Evolutionary conservation across 768 basidiomycete species (phyloP), one percentile per base, ranked within the genome.

Genomic region (Lactifluus piperatus): DNA sequence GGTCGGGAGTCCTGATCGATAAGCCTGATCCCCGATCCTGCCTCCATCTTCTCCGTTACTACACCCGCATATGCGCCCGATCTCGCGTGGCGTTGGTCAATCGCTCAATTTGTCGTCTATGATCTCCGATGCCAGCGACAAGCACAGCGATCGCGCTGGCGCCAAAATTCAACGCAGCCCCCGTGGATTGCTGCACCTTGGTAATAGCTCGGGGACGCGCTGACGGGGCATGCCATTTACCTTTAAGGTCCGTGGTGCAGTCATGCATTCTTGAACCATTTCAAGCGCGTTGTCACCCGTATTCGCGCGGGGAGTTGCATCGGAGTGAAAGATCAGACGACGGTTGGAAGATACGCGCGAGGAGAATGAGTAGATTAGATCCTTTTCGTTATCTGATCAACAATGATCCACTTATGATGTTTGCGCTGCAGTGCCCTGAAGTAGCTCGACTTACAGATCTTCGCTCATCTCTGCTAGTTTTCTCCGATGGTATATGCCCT

Each of bases 61-160:
- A 32, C 51, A 7, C 18, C 57, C 20, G 32, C 39, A 43, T 54
- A 37, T 2, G 62, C 50, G 8, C 50, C 37, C 1, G 47, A 36
- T 11, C 48, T 53, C 29, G 34, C 39, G 16, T 62, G 54, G 11
- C 64, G 58, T n/a, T 14, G 51, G 52, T n/a, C 27, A 51, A 34
- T 65, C 64, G 34, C 62, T 60, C 22, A 58, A 63, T 9, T 34
- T 56, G 32, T 51, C 54, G 4, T 16, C 52, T 24, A 3, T 43
- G 8, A 48, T 16, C 7, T 24, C 43, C 20, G 16, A 5, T 4
- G 29, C 30, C 16, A 27, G 54, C 4, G 18, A n/a, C n/a, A 41
- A 57, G 44, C 39, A 26, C n/a, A 4, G 8, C n/a, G 18, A 20
- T 7, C 45, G 39, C 7, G 57, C 24, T 7, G 46, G 57, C 18